Conservation (phyloP, 2,329 filamentous ascomycete genomes). For the Tothia fuscella region DNA sequence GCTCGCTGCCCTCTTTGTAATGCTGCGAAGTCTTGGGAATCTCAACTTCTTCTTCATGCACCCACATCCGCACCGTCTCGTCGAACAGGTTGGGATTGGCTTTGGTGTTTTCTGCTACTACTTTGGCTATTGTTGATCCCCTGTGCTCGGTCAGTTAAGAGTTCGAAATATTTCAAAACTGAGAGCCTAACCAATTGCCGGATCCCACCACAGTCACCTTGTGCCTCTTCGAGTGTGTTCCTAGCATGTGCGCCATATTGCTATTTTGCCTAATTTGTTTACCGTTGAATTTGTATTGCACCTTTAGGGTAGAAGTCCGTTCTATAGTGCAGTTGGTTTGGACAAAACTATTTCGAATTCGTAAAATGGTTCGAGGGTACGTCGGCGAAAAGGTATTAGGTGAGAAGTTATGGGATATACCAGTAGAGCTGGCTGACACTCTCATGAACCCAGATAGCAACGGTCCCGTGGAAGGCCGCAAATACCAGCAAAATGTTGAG, state of each 20-base stretch:
- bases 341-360: too few species aligned
- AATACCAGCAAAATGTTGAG: too few species aligned
- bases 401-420: too few species aligned
- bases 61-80: constrained; percentile 93
- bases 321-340: too few species aligned
- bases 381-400: too few species aligned
- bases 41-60: constrained; percentile 82
- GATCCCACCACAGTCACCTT: constrained; percentile 91
- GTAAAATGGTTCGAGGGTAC: too few species aligned
- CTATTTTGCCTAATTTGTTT: background rate
- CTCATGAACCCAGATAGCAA: too few species aligned
- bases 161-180: background rate
- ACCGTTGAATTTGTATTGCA: constrained; percentile 1
- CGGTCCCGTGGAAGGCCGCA: too few species aligned
- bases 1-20: constrained; percentile 49
- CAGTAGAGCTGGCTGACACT: too few species aligned
- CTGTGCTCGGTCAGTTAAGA: constrained; percentile 30
- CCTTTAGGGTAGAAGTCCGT: background rate
- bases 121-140: constrained; percentile 96
- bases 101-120: constrained; percentile 83
- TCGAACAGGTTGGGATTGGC: constrained; percentile 73
- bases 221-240: constrained; percentile 50
- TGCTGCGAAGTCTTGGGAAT: constrained; percentile 60
- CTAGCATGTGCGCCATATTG: background rate
- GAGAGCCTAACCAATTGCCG: constrained; percentile 68